Evolutionary conservation across 2,329 filamentous ascomycete species (phyloP), one percentile per base, ranked within the genome.

Genomic region (Coleophoma cylindrospora): DNA sequence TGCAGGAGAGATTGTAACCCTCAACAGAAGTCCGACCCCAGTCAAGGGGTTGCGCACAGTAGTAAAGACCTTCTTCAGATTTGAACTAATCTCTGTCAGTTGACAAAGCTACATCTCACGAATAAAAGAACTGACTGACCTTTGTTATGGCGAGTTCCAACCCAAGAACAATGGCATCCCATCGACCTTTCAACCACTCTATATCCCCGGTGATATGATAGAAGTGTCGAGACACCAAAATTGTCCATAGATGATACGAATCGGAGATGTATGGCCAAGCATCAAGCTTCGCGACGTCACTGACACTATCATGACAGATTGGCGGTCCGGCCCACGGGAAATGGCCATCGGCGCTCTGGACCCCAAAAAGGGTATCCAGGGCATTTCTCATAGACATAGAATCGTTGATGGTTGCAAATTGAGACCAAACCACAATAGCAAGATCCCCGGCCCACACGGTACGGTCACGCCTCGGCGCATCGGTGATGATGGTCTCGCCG

Each of bases 361-460:
- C 56, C 41, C 65, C 48, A 46, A 79, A 76, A 55, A 68, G 62
- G 27, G 57, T 59, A 53, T 66, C 71, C 12, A 80, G 56, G 0
- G 72, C 73, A 43, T 75, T 75, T n/a, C 21, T 48, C 19, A 43
- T 48, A 1, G 47, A 41, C 11, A n/a, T 21, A 9, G 34, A 21
- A 21, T 48, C 47, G 34, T 41, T 41, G 4, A 41, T 21, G 2
- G 37, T 48, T 5, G 32, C 47, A 22, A 48, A 48, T 34, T 41
- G 37, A 21, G 37, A 21, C 21, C 37, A 41, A 3, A 33, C 34
- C n/a, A 40, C 37, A 27, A 48, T 48, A 3, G 47, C 71, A 72
- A 82, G 79, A 56, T 83, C 80, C 1, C 79, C 79, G 10, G 79
- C 75, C 77, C 79, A 83, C 3, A 83, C 74, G 22, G 79, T 65